These are phyloP conservation scores for Psilocybe sp. DNA, from an alignment of 768 basidiomycete genomes.

Conservation along the genomic window DNA sequence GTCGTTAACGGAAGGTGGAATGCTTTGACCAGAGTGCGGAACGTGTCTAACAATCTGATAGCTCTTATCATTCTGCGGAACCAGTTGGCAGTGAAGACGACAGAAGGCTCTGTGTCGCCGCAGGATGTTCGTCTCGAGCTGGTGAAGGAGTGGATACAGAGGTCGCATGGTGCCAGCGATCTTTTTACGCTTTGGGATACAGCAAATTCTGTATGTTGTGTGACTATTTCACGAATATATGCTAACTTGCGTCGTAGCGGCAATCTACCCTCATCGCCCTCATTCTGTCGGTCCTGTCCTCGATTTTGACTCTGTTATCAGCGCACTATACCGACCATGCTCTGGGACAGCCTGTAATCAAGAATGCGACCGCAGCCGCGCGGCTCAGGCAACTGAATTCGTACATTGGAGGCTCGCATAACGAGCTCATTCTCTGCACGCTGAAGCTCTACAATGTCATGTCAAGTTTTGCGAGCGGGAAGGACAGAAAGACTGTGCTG, in stretches of 20 bases:
- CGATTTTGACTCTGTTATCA: constrained; percentile 60
- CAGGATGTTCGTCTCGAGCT: constrained; percentile 62
- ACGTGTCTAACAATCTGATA: constrained; percentile 17
- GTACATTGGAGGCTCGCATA: constrained; percentile 59
- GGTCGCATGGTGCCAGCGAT: constrained; percentile 53
- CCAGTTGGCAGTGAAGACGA: constrained; percentile 51
- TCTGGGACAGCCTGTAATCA: constrained; percentile 61
- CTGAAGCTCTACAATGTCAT: constrained; percentile 63
- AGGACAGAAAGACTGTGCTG: constrained; percentile 57
- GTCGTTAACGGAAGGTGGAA: constrained; percentile 27
- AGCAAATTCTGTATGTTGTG: constrained; percentile 42
- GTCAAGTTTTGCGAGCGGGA: constrained; percentile 62
- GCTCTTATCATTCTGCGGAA: constrained; percentile 58
- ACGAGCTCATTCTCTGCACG: constrained; percentile 63
- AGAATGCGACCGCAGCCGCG: constrained; percentile 51
- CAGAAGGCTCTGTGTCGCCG: constrained; percentile 45
- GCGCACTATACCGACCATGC: constrained; percentile 68
- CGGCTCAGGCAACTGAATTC: constrained; percentile 58
- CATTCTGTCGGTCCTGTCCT: constrained; percentile 52
- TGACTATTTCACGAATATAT: not conserved
- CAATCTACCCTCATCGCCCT: constrained; percentile 42
- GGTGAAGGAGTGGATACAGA: constrained; percentile 61
- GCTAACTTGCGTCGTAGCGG: constrained; percentile 24
- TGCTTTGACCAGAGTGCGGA: not conserved
- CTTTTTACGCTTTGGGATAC: constrained; percentile 64